Conservation (phyloP, 345 rosid genomes). For the Citrus trifoliata region DNA sequence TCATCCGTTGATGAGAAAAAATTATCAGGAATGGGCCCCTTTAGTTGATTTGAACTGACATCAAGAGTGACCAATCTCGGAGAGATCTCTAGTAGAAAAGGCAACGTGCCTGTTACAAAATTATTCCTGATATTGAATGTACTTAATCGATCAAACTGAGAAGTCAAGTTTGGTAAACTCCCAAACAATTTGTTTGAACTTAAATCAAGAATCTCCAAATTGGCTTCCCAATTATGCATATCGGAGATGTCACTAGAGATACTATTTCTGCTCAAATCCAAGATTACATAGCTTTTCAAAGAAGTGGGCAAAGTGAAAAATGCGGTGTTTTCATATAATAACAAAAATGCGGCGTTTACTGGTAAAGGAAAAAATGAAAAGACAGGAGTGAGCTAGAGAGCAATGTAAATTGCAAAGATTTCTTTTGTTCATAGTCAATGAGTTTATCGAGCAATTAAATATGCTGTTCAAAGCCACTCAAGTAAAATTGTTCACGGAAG, state of each 20-base stretch:
- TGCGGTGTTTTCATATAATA: neutral
- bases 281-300: slow-evolving; percentile 33
- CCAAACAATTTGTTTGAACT: slow-evolving; percentile 84
- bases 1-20: too few species aligned
- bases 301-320: slow-evolving; percentile 44
- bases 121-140: slow-evolving; percentile 62
- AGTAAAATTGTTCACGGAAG: neutral
- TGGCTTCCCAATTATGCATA: slow-evolving; percentile 62
- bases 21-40: slow-evolving; percentile 58
- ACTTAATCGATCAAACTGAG: slow-evolving; percentile 49
- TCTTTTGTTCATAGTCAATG: neutral
- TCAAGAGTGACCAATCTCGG: slow-evolving; percentile 57
- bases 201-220: slow-evolving; percentile 68
- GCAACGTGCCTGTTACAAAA: slow-evolving; percentile 57
- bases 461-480: neutral
- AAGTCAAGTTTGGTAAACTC: slow-evolving; percentile 53
- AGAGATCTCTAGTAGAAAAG: slow-evolving; percentile 46
- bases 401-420: neutral
- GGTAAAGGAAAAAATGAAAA: too few species aligned
- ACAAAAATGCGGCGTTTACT: neutral
- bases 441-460: neutral
- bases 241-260: slow-evolving; percentile 60
- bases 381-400: neutral
- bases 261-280: slow-evolving; percentile 78
- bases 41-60: slow-evolving; percentile 68